A percentile compares a stretch with the other conserved stretches of the same genome.
These are phyloP conservation scores for Zygosaccharomyces kombuchaensis DNA, from an alignment of 805 yeast species.

Conservation along the genomic window DNA sequence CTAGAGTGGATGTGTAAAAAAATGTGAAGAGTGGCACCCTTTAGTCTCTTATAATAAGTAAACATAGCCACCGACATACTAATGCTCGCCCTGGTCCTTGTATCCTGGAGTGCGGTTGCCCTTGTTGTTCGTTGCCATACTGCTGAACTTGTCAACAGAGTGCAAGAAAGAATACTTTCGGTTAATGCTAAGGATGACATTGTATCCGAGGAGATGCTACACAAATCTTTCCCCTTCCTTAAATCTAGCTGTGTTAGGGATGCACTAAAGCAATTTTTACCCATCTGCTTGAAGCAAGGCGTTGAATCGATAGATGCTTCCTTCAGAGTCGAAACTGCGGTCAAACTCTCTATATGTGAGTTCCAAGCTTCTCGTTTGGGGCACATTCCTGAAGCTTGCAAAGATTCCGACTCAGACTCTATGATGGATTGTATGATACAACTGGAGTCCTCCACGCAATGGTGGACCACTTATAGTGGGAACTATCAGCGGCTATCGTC, in stretches of 20 bases:
- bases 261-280: slow-evolving; percentile 40
- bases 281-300: slow-evolving; percentile 40
- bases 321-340: slow-evolving; percentile 39
- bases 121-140: slow-evolving; percentile 2
- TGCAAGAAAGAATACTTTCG: slow-evolving; percentile 6
- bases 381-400: slow-evolving; percentile 28
- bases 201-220: slow-evolving; percentile 12
- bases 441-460: slow-evolving; percentile 46
- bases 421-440: slow-evolving; percentile 38
- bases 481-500: slow-evolving; percentile 51
- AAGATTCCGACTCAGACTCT: slow-evolving; percentile 17
- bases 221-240: slow-evolving; percentile 23
- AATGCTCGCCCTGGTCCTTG: neutral
- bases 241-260: slow-evolving; percentile 36
- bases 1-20: neutral
- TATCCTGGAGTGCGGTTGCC: neutral
- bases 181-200: slow-evolving; percentile 1
- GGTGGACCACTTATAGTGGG: slow-evolving; percentile 74
- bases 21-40: neutral
- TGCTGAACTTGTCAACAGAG: slow-evolving; percentile 4
- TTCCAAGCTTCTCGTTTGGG: slow-evolving; percentile 44
- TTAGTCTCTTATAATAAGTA: neutral
- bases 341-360: slow-evolving; percentile 51
- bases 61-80: neutral
- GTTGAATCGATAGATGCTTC: slow-evolving; percentile 38